Evolutionary conservation across 257 asterid species (phyloP), one percentile per base, ranked within the genome.

Genomic region (Scutellaria baicalensis): DNA sequence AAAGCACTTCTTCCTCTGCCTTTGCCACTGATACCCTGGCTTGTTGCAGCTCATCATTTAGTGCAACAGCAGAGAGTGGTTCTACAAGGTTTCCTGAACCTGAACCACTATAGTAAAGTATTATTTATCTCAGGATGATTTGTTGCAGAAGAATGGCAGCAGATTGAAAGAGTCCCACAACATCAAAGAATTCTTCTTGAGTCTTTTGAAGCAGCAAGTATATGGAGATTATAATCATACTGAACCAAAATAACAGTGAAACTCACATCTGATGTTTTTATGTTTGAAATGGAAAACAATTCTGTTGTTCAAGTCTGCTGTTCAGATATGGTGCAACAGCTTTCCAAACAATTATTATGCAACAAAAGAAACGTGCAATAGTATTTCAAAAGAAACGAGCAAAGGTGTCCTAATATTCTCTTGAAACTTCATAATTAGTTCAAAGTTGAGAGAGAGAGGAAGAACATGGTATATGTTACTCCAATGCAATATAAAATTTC

Each of bases 21-120:
- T 86, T 91, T 48, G 85, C 81, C 61, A 87, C 97, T 51, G 96
- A 82, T 66, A 81, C 81, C 80, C 85, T 84, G 59, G 99, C 97
- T 77, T 75, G 93, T 77, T 87, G 96, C 85, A 94, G 83, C 81
- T 89, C 95, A 80, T 91, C 96, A 77, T 94, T 94, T 52, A 94
- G 67, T 42, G 96, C 89, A 70, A 94, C 96, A 59, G 97, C 97
- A 73, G 88, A 72, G 64, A 94, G 87, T 68, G 99, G 99, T 83
- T 94, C 99, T 1, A 91, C 66, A 52, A 86, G 76, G 77, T 83
- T 89, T 77, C 91, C 97, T 36, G 81, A 74, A 81, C 90, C 97
- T 88, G 97, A 82, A 84, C 86, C 92, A 84, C 99, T 91, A 84
- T 64, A 81, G 75, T 66, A 71, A 67, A 72, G 76, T 54, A 68